Base-by-base conservation (phyloP, 768 basidiomycete genomes). In the Mycena polygramma region DNA sequence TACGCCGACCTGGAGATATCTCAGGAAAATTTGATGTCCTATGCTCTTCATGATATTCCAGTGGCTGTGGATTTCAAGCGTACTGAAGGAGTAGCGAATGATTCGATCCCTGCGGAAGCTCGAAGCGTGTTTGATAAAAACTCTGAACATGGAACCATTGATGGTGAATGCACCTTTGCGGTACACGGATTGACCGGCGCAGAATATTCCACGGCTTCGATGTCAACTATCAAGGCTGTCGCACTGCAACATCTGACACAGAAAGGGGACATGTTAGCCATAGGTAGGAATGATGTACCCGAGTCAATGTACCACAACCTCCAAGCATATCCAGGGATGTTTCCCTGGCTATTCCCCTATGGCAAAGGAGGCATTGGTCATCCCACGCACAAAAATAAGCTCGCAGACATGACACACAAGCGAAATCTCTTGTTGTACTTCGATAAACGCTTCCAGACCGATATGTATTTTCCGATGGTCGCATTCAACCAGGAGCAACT, bases 331-430 rank as follows among this genome's bases (percentile, higher is more conserved):
- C 79, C 83, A 0, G 71, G 75, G n/a, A 80, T 81, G 76, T 82
- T 81, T 63, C 83, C 83, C 0, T 83, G 81, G 81, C 64, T 83
- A 1, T 84, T 79, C 74, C 82, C 81, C 0, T 83, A 83, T 72
- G 82, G 83, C 0, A 30, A 75, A 2, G 82, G 81, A 19, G 79
- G 78, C 3, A 72, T 81, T 20, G 79, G 77, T n/a, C 58, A 54
- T 7, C 59, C 62, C 35, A 13, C n/a, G 11, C 45, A 51, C 30
- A n/a, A 35, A 0, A 39, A 45, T n/a, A 36, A 8, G 11, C 36
- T 81, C n/a, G 4, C 49, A 22, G 49, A 51, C 24, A n/a, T n/a
- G 7, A 22, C 22, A 2, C 19, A 22, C 7, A 51, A 51, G 13
- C 17, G 22, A 22, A 51, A 51, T 13, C 22, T 51, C 7, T 22